Evolutionary conservation across 2,329 filamentous ascomycete genomes (phyloP).

Genomic region (Corynespora cassiicola): DNA sequence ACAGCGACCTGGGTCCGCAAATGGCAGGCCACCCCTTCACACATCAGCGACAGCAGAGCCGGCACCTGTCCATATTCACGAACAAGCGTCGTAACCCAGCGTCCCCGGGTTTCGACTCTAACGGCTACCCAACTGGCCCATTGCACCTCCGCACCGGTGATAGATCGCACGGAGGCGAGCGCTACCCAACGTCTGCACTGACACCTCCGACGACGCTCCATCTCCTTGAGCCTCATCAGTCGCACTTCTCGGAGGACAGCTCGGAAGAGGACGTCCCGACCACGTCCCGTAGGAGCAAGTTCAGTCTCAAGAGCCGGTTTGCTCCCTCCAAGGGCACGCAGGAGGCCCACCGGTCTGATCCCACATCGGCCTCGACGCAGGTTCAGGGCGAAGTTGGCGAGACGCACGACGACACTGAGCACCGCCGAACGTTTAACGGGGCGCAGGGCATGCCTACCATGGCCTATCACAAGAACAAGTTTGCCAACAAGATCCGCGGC

Average conservation of each 20-base stretch:
- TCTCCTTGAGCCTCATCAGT: conserved; percentile 28
- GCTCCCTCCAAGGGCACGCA: conserved; percentile 22
- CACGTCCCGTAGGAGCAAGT: conserved; percentile 27
- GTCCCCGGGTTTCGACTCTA: conserved; percentile 13
- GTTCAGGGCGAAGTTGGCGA: conserved; percentile 26
- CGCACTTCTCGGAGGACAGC: conserved; percentile 28
- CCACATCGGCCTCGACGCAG: conserved; percentile 18
- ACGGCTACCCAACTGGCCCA: conserved; percentile 17
- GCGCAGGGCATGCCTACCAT: conserved; percentile 30
- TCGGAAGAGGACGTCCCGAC: conserved; percentile 31
- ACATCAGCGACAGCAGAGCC: conserved; percentile 5
- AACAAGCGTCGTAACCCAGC: conserved; percentile 4
- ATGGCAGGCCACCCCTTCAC: conserved; percentile 19
- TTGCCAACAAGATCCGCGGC: too few relatives aligned
- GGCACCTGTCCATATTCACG: conserved; percentile 6
- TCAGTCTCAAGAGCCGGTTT: conserved; percentile 29
- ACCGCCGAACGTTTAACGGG: conserved; percentile 30
- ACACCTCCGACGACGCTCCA: conserved; percentile 49
- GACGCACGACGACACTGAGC: conserved; percentile 19
- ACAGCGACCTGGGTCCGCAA: conserved; percentile 14
- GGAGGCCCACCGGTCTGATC: conserved; percentile 17
- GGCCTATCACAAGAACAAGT: conserved; percentile 30
- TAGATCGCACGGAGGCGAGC: conserved; percentile 50
- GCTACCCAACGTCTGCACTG: conserved; percentile 56
- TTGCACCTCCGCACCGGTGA: conserved; percentile 30